Percentiles rank a stretch among this genome's conserved stretches.
phyloP scores from a whole-genome alignment of 495 filamentous ascomycete genomes.

The Clohesyomyces aquaticus region DNA sequence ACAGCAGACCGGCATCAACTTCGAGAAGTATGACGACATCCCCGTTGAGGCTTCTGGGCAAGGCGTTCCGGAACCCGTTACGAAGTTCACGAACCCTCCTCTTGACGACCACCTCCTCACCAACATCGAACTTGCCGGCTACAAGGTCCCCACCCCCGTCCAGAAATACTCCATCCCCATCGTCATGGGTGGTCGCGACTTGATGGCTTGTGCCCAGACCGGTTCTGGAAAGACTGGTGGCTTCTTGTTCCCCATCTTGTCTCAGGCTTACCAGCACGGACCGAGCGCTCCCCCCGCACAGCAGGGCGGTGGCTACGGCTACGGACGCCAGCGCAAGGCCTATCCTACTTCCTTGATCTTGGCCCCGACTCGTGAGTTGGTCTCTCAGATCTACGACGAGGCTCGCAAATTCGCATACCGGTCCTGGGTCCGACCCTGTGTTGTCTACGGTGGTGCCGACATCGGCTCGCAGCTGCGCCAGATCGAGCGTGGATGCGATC shows the following conservation, averaged over 20 bases:
- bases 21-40: conserved; percentile 99
- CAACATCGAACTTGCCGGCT: conserved; percentile 91
- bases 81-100: conserved; percentile 88
- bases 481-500: conserved; percentile 97
- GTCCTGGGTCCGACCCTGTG: conserved; percentile 97
- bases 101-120: conserved; percentile 85
- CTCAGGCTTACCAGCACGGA: conserved; percentile 88
- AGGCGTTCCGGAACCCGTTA: conserved; percentile 89
- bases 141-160: conserved; percentile 92
- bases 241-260: conserved; percentile 97
- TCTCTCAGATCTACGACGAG: conserved; percentile 98
- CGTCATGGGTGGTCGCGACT: conserved; percentile 91
- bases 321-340: conserved; percentile 87
- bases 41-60: conserved; percentile 96
- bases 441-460: conserved; percentile 98
- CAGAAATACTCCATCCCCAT: conserved; percentile 99
- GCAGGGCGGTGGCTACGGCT: conserved; percentile 61
- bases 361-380: conserved; percentile 94
- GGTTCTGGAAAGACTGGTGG: conserved; percentile 99
- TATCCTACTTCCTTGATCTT: conserved; percentile 94
- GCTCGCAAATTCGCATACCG: conserved; percentile 97
- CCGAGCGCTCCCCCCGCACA: conserved; percentile 69
- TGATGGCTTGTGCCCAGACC: conserved; percentile 99
- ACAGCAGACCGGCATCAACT: conserved; percentile 97
- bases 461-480: conserved; percentile 95